Base-by-base conservation (phyloP, 768 basidiomycete species). In the Paxillus ammoniavirescens region DNA sequence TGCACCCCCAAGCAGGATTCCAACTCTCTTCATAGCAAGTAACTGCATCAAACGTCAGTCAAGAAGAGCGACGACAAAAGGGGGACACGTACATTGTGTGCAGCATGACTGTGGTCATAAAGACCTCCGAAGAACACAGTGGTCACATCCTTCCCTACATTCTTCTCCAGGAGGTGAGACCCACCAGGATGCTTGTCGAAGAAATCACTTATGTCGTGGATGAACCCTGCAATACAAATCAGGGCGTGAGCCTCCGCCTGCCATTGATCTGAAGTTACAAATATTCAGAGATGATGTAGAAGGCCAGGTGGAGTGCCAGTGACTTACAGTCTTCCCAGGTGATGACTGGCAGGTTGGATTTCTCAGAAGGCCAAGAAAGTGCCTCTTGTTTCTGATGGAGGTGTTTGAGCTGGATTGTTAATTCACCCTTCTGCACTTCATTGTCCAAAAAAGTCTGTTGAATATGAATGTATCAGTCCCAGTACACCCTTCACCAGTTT, bases 391-490 rank as follows among this genome's bases (percentile, higher is more conserved):
- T 84, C 66, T 81, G 79, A 54, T 86, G 81, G 30, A 95, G 78
- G 58, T 83, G 83, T 78, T 91, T 93, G 61, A 96, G 80, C 69
- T 93, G 82, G 88, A 96, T 90, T 21, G 93, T 93, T 47, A 93
- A 78, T 68, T 92, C 86, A 40, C 91, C 92, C 76, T 95, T 96
- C 59, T 72, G 72, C 60, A 86, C 80, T 65, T 86, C 84, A 65
- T 84, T 84, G 47, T 83, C 82, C 5, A 82, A 80, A 75, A 81
- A 83, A 6, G 37, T 58, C 63, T 69, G 28, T 35, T 18, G 17
- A 36, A n/a, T n/a, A 49, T 4, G 10, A 15, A 33, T 1, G 10
- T 14, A 23, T 14, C 42, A 54, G 40, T 48, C 15, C 12, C 35
- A 38, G 41, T 8, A 8, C 5, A 8, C 30, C 44, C 10, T n/a